These are phyloP conservation scores for Phytophthora citrophthora DNA, from an alignment of 352 stramenopile genomes.

Conservation along the genomic window DNA sequence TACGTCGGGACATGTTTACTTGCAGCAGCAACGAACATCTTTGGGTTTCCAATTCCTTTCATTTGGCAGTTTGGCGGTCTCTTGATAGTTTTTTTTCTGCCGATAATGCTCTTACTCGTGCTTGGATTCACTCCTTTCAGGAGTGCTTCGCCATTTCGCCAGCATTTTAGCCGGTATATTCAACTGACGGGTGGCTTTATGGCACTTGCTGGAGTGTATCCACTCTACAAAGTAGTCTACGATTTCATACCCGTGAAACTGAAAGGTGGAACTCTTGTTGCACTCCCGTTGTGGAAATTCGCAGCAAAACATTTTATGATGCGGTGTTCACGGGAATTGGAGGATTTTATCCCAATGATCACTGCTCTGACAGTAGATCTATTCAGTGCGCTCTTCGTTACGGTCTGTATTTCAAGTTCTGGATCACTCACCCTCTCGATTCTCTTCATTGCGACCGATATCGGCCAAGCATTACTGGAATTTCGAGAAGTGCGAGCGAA, in stretches of 20 bases:
- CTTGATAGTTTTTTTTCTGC: slow-evolving; percentile 8
- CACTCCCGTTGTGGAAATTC: slow-evolving; percentile 24
- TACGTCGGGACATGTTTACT: slow-evolving; percentile 7
- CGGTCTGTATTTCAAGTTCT: slow-evolving; percentile 29
- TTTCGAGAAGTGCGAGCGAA: slow-evolving; percentile 23
- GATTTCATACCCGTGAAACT: slow-evolving; percentile 6
- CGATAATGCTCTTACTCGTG: slow-evolving; percentile 10
- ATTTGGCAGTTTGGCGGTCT: slow-evolving; percentile 19
- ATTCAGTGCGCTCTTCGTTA: slow-evolving; percentile 29
- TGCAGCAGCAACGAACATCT: not conserved
- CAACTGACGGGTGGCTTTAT: slow-evolving; percentile 6
- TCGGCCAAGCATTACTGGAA: slow-evolving; percentile 16
- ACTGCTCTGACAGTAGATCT: slow-evolving; percentile 27
- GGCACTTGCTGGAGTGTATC: slow-evolving; percentile 15
- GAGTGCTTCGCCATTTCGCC: not conserved
- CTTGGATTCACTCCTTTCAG: slow-evolving; percentile 10
- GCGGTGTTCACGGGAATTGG: slow-evolving; percentile 5
- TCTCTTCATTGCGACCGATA: slow-evolving; percentile 16
- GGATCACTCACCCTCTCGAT: slow-evolving; percentile 10
- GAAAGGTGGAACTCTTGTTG: slow-evolving; percentile 10
- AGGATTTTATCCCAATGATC: slow-evolving; percentile 23
- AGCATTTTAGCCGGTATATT: slow-evolving; percentile 1
- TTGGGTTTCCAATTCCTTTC: slow-evolving; percentile 26
- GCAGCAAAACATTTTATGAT: slow-evolving; percentile 25
- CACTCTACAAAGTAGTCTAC: slow-evolving; percentile 24